Evolutionary conservation across 208 protist species (phyloP).

Genomic region (Wallacemonas sp.): DNA sequence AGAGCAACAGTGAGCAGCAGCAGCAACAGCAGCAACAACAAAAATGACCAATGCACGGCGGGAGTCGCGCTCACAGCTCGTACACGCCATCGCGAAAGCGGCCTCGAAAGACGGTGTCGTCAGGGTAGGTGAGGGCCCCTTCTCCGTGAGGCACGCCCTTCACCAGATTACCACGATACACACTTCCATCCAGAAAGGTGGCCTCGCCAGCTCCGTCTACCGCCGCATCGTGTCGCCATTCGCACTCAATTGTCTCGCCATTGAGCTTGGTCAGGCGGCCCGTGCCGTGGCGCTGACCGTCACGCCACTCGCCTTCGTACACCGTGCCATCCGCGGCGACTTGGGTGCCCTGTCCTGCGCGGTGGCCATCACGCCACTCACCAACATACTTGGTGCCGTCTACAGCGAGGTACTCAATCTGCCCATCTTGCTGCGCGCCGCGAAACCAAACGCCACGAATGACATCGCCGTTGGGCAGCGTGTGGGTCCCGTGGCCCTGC

Average conservation of each 20-base stretch:
- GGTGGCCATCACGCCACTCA: constrained; percentile 63
- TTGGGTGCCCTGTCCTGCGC: constrained; percentile 64
- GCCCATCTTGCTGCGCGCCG: constrained; percentile 61
- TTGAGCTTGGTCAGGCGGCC: constrained; percentile 57
- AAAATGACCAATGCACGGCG: background rate
- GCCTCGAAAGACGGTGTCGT: constrained; percentile 82
- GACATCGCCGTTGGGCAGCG: constrained; percentile 78
- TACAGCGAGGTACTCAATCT: constrained; percentile 52
- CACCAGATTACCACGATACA: constrained; percentile 73
- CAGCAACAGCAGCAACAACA: background rate
- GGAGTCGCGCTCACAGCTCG: constrained; percentile 38
- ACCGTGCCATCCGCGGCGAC: constrained; percentile 69
- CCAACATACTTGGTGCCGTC: constrained; percentile 77
- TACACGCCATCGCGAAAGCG: constrained; percentile 75
- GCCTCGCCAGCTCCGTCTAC: constrained; percentile 58
- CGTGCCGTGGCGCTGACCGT: constrained; percentile 67
- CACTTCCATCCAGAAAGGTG: constrained; percentile 68
- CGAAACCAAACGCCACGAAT: constrained; percentile 74
- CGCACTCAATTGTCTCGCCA: constrained; percentile 64
- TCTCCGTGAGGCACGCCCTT: constrained; percentile 70
- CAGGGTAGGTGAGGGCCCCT: constrained; percentile 72
- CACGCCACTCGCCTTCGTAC: constrained; percentile 80
- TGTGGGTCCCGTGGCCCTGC: constrained; percentile 79
- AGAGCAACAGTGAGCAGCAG: background rate
- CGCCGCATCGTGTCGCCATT: constrained; percentile 57